A percentile compares a stretch with the other conserved stretches of the same genome.
phyloP scores from a whole-genome alignment of 805 yeast species.

The Teunomyces atbi region DNA sequence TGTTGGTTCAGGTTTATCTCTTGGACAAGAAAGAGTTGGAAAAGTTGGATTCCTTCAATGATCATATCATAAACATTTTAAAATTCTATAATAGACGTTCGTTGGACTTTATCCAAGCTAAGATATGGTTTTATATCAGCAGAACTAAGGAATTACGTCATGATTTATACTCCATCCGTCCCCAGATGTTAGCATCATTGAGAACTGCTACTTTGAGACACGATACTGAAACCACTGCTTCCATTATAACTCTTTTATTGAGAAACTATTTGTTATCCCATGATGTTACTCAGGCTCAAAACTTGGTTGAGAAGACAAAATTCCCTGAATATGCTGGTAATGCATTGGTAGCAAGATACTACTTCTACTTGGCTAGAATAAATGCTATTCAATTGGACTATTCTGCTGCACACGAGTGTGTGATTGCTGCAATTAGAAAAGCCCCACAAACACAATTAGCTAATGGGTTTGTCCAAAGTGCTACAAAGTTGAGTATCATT shows the following conservation, averaged over 20 bases:
- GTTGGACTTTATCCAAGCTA: conserved; percentile 82
- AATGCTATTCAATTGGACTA: conserved; percentile 91
- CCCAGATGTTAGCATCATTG: conserved; percentile 67
- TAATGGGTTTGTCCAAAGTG: conserved; percentile 82
- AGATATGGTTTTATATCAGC: conserved; percentile 87
- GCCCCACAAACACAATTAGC: conserved; percentile 89
- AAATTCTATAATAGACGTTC: conserved; percentile 74
- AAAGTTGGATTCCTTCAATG: conserved; percentile 54
- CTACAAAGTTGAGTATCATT: conserved; percentile 81
- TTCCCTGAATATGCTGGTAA: conserved; percentile 85
- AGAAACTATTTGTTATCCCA: conserved; percentile 76
- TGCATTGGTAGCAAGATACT: conserved; percentile 87
- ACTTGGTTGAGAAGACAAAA: conserved; percentile 82
- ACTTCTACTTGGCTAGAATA: conserved; percentile 86
- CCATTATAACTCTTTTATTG: conserved; percentile 78
- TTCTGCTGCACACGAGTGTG: conserved; percentile 83
- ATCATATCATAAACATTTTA: conserved; percentile 50
- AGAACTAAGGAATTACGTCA: conserved; percentile 67
- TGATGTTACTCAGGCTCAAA: conserved; percentile 84
- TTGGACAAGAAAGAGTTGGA: conserved; percentile 58
- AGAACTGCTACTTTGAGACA: conserved; percentile 90
- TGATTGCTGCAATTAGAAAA: conserved; percentile 92
- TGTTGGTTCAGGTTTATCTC: conserved; percentile 73
- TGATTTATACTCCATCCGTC: conserved; percentile 58
- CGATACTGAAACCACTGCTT: conserved; percentile 88